phyloP scores from a whole-genome alignment of 2,329 filamentous ascomycete species.

The Cladophialophora immunda region DNA sequence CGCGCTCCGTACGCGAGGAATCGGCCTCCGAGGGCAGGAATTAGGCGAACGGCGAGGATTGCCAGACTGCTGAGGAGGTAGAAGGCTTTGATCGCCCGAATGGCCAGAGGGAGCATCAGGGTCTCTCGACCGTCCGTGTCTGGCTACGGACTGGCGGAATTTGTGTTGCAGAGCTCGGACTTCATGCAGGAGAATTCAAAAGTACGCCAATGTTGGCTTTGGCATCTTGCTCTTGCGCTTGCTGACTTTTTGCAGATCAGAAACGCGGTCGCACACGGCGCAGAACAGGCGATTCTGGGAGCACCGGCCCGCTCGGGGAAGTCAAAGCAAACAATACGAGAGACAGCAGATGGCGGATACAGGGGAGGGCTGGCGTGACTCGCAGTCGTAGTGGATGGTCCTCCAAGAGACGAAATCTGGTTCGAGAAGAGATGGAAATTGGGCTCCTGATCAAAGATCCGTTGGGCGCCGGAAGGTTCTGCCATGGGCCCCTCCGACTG shows the following conservation, averaged over 20 bases:
- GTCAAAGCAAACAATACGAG: conserved; percentile 3
- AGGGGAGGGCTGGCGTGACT: background rate
- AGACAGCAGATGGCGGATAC: background rate
- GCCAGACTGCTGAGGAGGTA: conserved; percentile 42
- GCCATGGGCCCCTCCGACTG: conserved; percentile 3
- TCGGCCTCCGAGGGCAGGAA: conserved; percentile 61
- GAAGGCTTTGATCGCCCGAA: conserved; percentile 35
- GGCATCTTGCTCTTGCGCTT: conserved; percentile 1
- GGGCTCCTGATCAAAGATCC: conserved; percentile 15
- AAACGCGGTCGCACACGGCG: background rate
- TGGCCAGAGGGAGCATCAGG: conserved; percentile 13
- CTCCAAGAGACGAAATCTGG: conserved; percentile 11
- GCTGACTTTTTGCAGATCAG: background rate
- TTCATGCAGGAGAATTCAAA: conserved; percentile 3
- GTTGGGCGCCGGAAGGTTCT: conserved; percentile 9
- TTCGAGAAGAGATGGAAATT: background rate
- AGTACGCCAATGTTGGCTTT: background rate
- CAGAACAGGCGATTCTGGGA: conserved; percentile 8
- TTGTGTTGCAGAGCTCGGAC: background rate
- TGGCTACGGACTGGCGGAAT: background rate
- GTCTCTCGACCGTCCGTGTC: background rate
- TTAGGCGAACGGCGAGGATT: conserved; percentile 60
- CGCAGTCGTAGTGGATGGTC: background rate
- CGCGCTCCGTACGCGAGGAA: conserved; percentile 70
- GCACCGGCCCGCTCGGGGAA: conserved; percentile 2